Base-by-base conservation (phyloP, 1,284 basidiomycete species). In the Moesziomyces sp. region DNA sequence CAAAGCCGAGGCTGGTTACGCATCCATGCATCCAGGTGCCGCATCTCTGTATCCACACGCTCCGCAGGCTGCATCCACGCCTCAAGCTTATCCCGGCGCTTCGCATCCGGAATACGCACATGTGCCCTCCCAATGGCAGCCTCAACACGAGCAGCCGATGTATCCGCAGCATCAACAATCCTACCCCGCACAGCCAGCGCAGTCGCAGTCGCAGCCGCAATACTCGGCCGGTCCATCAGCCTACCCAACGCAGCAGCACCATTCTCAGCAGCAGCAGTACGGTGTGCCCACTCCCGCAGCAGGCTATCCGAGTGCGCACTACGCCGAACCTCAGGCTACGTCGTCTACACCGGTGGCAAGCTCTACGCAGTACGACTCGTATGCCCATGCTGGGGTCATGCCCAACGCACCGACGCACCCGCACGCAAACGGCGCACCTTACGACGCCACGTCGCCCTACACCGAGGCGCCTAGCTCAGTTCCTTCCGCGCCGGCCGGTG, bases 1-100 rank as follows among this genome's bases (percentile, higher is more conserved):
- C 16, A 48, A 59, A 51, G 42, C 46, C 16, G 52, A 55, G 46
- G 35, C 51, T 7, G 38, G 28, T 2, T 59, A 58, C 38, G 42
- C 60, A 10, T 18, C 49, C 19, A 38, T 51, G 50, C 60, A 56
- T 9, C 46, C 58, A 6, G 47, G 35, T 14, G 23, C 68, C 3
- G 57, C 62, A 14, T 64, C 62, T 1, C 52, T 65, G 0, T 65
- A 71, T 19, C 68, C 62, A 5, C 54, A 56, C 18, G 55, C 58
- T 2, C 49, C 47, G 14, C 61, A 57, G 19, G 38, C n/a, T 34
- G 24, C 48, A 58, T 18, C 3, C 5, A 21, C 43, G 19, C n/a
- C 43, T n/a, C 21, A 21, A 11, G 43, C 14, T 5, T 44, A 44
- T 9, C 8, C n/a, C 3, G 34, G 34, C n/a, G 45, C 38, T 6